Evolutionary conservation across 2,329 filamentous ascomycete genomes (phyloP).

Genomic region (Fusarium mundagurra): DNA sequence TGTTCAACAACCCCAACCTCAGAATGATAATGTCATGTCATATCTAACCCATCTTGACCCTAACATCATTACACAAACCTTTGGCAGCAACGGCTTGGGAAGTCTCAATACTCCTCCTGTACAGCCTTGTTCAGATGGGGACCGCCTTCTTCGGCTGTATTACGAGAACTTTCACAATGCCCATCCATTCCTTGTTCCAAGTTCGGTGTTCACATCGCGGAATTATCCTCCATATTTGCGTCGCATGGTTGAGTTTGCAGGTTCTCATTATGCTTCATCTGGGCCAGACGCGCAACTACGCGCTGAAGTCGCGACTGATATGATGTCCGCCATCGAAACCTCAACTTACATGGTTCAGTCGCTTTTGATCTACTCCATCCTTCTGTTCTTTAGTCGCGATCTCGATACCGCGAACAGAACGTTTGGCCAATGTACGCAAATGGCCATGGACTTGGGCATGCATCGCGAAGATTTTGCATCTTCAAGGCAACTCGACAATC

Average conservation of each 20-base stretch:
- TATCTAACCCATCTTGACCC: constrained; percentile 12
- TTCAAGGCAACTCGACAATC: constrained; percentile 8
- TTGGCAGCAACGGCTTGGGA: not conserved
- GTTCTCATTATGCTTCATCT: constrained; percentile 25
- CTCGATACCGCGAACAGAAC: constrained; percentile 6
- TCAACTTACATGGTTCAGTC: constrained; percentile 27
- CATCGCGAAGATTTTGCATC: constrained; percentile 26
- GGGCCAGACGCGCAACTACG: constrained; percentile 17
- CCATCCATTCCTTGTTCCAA: constrained; percentile 30
- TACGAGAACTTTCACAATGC: constrained; percentile 40
- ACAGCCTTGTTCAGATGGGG: constrained; percentile 15
- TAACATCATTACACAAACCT: not conserved
- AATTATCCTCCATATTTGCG: constrained; percentile 20
- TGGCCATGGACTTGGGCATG: constrained; percentile 35
- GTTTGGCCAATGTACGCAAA: constrained; percentile 12
- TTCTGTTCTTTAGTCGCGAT: constrained; percentile 10
- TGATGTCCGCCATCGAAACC: constrained; percentile 3
- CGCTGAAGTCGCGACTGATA: constrained; percentile 8
- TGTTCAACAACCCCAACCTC: not conserved
- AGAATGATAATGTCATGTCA: not conserved
- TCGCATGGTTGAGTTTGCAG: constrained; percentile 34
- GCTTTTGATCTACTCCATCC: constrained; percentile 23
- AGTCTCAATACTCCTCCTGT: not conserved
- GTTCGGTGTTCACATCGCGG: constrained; percentile 16
- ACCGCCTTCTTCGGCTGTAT: constrained; percentile 29